Evolutionary conservation across 2,329 filamentous ascomycete genomes (phyloP), one percentile per base, ranked within the genome.

Genomic region (Colletotrichum tanaceti): DNA sequence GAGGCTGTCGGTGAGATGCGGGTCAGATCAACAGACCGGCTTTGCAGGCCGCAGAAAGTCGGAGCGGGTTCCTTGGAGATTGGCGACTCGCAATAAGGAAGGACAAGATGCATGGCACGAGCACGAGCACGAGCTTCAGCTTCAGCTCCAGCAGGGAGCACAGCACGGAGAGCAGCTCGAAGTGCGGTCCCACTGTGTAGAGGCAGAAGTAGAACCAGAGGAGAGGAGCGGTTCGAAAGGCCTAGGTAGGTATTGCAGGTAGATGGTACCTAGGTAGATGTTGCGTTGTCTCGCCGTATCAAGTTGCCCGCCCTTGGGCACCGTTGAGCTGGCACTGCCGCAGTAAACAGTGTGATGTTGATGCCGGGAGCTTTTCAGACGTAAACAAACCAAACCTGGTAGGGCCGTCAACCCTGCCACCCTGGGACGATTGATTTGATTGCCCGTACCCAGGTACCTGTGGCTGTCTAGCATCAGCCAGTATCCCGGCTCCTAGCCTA

Each of bases 281-380:
- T 35, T 35, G 9, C 10, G 32, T 35, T 35, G 7, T 35, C 1
- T 35, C 32, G 32, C 32, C 32, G 32, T 35, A 35, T 35, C 32
- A 35, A 35, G 32, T 63, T 52, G 24, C 39, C 62, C 49, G 65
- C 57, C 46, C 22, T 50, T 46, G 49, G 55, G 62, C 55, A 43
- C 43, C 65, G 62, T 68, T 68, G 65, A 68, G 65, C 62, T 69
- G 55, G 58, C 58, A 67, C 67, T 70, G 67, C 67, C 67, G 64
- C 52, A 68, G 67, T 70, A 63, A 68, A 64, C 67, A 70, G 64
- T 43, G 24, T n/a, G 46, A 62, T 67, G 63, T 68, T 67, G 63
- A 68, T 52, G 67, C 63, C 58, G 35, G 52, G 49, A 70, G 58
- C 67, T 70, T 49, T 35, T 35, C 32, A 58, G 67, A 70, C 67